These are phyloP conservation scores for Isoetes engelmannii DNA, from an alignment of 83 land plant genomes.

Conservation along the genomic window DNA sequence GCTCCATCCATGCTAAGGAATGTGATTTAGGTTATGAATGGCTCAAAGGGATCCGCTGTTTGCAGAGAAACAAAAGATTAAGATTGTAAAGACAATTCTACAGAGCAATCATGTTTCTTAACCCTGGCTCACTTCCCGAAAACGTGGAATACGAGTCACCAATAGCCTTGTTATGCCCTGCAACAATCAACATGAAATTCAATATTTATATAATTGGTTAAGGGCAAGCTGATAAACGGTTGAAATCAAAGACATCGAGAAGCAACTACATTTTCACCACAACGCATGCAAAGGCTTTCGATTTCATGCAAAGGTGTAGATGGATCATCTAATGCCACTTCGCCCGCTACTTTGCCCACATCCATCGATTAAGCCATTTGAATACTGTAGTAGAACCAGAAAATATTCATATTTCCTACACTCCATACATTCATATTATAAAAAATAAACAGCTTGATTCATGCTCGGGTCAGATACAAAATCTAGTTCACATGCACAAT, in stretches of 20 bases:
- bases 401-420: no score
- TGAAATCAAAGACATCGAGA: background rate
- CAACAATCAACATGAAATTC: constrained; percentile 5
- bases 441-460: no score
- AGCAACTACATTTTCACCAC: constrained; percentile 63
- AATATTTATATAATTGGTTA: background rate
- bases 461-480: no score
- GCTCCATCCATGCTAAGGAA: no score
- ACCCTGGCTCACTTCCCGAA: constrained; percentile 56
- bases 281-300: constrained; percentile 95
- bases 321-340: constrained; percentile 43
- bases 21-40: no score
- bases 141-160: constrained; percentile 79
- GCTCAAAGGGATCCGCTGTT: no score
- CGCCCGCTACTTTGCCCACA: constrained; percentile 37
- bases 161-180: constrained; percentile 82
- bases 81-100: no score
- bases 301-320: constrained; percentile 47
- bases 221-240: background rate
- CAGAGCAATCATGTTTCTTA: no score
- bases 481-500: no score
- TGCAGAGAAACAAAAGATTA: no score
- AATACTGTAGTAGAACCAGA: no score
- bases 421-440: no score
- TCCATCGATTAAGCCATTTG: constrained; percentile 16